Conservation (phyloP, 2,329 filamentous ascomycete species). For the Paracoccidioides lutzii region DNA sequence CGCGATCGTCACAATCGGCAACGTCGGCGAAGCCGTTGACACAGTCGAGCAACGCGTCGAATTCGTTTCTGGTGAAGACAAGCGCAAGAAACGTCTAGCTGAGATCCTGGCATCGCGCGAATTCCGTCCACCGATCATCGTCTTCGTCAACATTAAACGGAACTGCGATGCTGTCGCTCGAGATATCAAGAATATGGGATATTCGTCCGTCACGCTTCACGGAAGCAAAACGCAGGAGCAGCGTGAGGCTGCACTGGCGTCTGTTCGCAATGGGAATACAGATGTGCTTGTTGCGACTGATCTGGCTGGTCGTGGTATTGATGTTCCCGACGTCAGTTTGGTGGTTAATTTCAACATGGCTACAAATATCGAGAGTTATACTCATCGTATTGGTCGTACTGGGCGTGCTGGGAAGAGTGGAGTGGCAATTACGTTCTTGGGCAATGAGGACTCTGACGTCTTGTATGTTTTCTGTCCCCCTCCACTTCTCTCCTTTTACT, state of each 20-base stretch:
- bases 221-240: conserved; percentile 96
- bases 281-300: conserved; percentile 93
- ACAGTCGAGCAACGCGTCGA: conserved; percentile 97
- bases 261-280: conserved; percentile 65
- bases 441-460: conserved; percentile 76
- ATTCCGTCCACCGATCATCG: conserved; percentile 83
- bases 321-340: conserved; percentile 83
- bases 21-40: conserved; percentile 87
- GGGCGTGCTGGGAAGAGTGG: conserved; percentile 95
- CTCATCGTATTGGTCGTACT: conserved; percentile 90
- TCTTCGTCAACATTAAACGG: conserved; percentile 99
- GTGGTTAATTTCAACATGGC: conserved; percentile 99
- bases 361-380: conserved; percentile 81
- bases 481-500: conserved; percentile 2
- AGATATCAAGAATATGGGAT: conserved; percentile 90
- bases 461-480: conserved; percentile 42
- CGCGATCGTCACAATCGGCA: conserved; percentile 88
- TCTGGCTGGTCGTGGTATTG: conserved; percentile 91
- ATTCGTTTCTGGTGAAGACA: conserved; percentile 80
- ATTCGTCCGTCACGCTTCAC: conserved; percentile 79
- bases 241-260: conserved; percentile 78
- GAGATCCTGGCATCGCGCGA: conserved; percentile 73
- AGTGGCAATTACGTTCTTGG: conserved; percentile 91
- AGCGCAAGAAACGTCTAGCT: conserved; percentile 86
- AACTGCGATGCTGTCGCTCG: conserved; percentile 92